Evolutionary conservation across 495 filamentous ascomycete species (phyloP).

Genomic region (Letharia lupina): DNA sequence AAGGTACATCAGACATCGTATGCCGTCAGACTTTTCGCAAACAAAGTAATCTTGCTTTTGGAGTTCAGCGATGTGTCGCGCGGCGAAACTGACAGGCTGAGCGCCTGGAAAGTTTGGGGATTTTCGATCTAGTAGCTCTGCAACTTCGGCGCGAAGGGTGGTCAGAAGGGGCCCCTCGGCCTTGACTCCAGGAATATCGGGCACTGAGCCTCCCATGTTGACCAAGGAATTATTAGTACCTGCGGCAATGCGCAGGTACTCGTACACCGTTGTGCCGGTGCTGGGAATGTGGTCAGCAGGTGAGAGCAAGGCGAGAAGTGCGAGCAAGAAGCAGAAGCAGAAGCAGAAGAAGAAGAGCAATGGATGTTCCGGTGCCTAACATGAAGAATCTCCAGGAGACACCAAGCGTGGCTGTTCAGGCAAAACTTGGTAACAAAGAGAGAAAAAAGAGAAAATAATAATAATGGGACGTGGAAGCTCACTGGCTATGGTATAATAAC

Average conservation of each 20-base stretch:
- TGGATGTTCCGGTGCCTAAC: background rate
- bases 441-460: too few relatives aligned
- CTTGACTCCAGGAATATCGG: slow-evolving; percentile 49
- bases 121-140: slow-evolving; percentile 59
- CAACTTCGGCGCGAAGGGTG: slow-evolving; percentile 64
- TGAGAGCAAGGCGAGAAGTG: background rate
- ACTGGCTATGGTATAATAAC: too few relatives aligned
- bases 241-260: background rate
- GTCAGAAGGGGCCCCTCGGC: slow-evolving; percentile 47
- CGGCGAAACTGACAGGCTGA: slow-evolving; percentile 85
- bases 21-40: slow-evolving; percentile 96
- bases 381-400: background rate
- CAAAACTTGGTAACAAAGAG: background rate
- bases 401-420: background rate
- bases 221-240: background rate
- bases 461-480: too few relatives aligned
- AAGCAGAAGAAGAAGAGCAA: background rate
- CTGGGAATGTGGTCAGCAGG: background rate
- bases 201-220: slow-evolving; percentile 23
- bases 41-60: slow-evolving; percentile 83
- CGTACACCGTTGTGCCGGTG: background rate
- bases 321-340: background rate
- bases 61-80: slow-evolving; percentile 68
- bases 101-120: slow-evolving; percentile 74
- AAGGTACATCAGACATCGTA: slow-evolving; percentile 88